These are phyloP conservation scores for Pulveroboletus frians DNA, from an alignment of 768 basidiomycete species.

Conservation along the genomic window DNA sequence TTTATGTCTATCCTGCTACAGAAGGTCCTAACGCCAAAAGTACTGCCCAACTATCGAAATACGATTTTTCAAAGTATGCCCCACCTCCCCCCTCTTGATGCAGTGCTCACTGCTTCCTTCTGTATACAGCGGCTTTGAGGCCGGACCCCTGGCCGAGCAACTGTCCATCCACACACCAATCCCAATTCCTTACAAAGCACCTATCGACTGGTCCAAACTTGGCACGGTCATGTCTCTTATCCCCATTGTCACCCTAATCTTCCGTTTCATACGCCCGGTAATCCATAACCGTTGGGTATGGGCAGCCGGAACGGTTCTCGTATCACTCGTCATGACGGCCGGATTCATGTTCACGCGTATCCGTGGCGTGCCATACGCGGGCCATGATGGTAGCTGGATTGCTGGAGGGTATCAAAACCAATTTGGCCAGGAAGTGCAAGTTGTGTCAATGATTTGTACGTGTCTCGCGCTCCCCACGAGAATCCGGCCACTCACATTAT, in stretches of 20 bases:
- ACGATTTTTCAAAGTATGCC: constrained; percentile 72
- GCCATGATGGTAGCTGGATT: constrained; percentile 70
- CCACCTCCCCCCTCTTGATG: background rate
- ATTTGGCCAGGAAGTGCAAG: constrained; percentile 88
- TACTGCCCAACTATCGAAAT: constrained; percentile 51
- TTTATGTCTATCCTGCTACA: constrained; percentile 68
- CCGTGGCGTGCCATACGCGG: constrained; percentile 67
- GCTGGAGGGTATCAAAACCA: constrained; percentile 86
- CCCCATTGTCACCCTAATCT: constrained; percentile 44
- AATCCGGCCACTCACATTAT: constrained; percentile 1
- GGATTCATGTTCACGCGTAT: constrained; percentile 98
- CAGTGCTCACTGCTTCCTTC: constrained; percentile 1
- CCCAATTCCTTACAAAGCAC: constrained; percentile 76
- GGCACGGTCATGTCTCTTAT: constrained; percentile 41
- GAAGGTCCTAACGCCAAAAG: constrained; percentile 63
- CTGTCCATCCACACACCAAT: constrained; percentile 72
- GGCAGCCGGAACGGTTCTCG: constrained; percentile 57
- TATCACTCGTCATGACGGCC: constrained; percentile 79
- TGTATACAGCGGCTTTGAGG: constrained; percentile 68
- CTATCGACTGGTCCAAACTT: constrained; percentile 66
- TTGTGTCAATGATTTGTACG: constrained; percentile 82
- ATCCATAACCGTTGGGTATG: constrained; percentile 73
- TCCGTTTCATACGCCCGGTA: constrained; percentile 60
- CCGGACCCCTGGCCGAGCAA: constrained; percentile 70
- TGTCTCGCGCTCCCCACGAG: constrained; percentile 14